Conservation (phyloP, 352 stramenopile genomes). For the Saprolegnia diclina region DNA sequence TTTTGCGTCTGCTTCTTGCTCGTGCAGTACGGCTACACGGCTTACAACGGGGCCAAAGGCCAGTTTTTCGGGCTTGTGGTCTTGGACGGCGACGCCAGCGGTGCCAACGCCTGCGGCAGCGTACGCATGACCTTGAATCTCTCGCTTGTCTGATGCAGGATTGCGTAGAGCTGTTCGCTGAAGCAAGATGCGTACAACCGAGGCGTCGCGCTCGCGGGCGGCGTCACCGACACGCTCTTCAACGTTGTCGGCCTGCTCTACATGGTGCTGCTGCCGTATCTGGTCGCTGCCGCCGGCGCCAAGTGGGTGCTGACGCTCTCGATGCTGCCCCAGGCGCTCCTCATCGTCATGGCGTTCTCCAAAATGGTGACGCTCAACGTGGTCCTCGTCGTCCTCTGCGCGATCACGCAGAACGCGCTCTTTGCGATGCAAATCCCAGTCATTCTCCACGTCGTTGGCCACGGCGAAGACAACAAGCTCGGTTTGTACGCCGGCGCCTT, state of each 20-base stretch:
- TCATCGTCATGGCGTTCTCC: slow-evolving; percentile 55
- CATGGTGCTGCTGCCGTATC: slow-evolving; percentile 39
- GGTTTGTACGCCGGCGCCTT: slow-evolving; percentile 30
- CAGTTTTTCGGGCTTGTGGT: slow-evolving; percentile 38
- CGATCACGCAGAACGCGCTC: slow-evolving; percentile 36
- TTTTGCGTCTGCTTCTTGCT: slow-evolving; percentile 32
- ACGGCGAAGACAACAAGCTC: slow-evolving; percentile 27
- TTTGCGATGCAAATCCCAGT: slow-evolving; percentile 67
- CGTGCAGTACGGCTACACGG: slow-evolving; percentile 34
- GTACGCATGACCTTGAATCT: not conserved
- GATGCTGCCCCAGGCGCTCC: slow-evolving; percentile 46
- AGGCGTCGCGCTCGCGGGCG: slow-evolving; percentile 42
- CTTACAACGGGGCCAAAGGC: slow-evolving; percentile 35
- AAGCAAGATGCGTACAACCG: slow-evolving; percentile 41
- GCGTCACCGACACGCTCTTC: slow-evolving; percentile 44
- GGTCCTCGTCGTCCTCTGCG: slow-evolving; percentile 42
- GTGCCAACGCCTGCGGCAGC: slow-evolving; percentile 33
- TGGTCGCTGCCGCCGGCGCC: slow-evolving; percentile 39
- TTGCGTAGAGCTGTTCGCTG: slow-evolving; percentile 30
- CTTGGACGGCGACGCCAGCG: slow-evolving; percentile 30
- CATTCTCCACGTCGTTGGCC: slow-evolving; percentile 57
- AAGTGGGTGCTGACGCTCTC: slow-evolving; percentile 37
- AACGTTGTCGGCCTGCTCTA: slow-evolving; percentile 46
- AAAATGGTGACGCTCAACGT: slow-evolving; percentile 35
- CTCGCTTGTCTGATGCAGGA: not conserved